Evolutionary conservation across 306 rosid species (phyloP).

Genomic region (Glycine tomentella): DNA sequence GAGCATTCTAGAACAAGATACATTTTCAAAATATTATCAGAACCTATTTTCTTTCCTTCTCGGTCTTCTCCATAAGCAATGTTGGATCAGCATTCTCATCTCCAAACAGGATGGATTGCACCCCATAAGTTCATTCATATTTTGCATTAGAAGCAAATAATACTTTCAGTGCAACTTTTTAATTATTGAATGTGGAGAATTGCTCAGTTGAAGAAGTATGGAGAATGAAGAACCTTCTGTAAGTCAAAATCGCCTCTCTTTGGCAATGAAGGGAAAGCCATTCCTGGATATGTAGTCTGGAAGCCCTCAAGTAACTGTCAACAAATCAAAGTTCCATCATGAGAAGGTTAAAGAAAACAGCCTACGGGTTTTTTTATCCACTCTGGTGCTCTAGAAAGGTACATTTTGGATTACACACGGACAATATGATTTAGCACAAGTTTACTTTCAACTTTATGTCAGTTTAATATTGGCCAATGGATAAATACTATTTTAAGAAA

Average conservation of each 20-base stretch:
- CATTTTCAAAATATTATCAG: conserved; percentile 31
- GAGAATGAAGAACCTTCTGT: conserved; percentile 74
- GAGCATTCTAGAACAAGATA: conserved; percentile 28
- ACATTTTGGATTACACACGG: conserved; percentile 2
- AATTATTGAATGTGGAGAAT: background rate
- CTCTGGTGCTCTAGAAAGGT: conserved; percentile 1
- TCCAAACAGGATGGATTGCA: conserved; percentile 43
- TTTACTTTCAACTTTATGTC: conserved; percentile 6
- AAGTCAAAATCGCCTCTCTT: conserved; percentile 79
- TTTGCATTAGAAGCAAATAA: conserved; percentile 23
- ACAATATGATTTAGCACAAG: background rate
- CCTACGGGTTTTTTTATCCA: background rate
- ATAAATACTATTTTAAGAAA: background rate
- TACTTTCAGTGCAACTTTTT: conserved; percentile 23
- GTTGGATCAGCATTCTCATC: conserved; percentile 39
- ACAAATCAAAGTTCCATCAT: conserved; percentile 38
- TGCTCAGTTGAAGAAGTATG: conserved; percentile 79
- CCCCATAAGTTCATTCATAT: conserved; percentile 39
- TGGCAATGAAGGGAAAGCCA: conserved; percentile 75
- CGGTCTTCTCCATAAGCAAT: conserved; percentile 41
- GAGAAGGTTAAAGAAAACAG: conserved; percentile 33
- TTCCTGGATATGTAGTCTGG: conserved; percentile 69
- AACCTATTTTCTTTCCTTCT: conserved; percentile 31
- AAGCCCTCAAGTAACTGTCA: conserved; percentile 75
- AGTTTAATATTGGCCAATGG: background rate